phyloP scores from a whole-genome alignment of 2,329 filamentous ascomycete genomes.

The Colletotrichum truncatum region DNA sequence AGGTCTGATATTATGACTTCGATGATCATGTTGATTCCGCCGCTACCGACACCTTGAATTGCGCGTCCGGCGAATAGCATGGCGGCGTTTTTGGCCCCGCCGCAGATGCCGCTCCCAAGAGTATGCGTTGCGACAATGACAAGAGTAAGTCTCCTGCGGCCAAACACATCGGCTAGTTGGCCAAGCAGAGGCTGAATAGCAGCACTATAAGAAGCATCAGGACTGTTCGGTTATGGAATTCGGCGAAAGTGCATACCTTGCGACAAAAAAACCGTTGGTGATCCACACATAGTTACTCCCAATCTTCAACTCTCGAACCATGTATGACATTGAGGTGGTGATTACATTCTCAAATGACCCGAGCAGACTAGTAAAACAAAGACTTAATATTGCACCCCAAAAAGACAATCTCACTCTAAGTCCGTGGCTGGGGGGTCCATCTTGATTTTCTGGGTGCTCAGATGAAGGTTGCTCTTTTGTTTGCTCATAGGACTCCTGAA shows the following conservation, averaged over 20 bases:
- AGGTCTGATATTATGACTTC: slow-evolving; percentile 53
- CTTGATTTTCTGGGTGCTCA: too few species aligned
- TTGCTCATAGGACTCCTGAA: too few species aligned
- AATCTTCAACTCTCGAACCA: slow-evolving; percentile 32
- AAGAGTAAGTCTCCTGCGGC: slow-evolving; percentile 53
- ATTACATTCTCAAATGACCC: slow-evolving; percentile 34
- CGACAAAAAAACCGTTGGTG: slow-evolving; percentile 35
- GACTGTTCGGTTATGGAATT: neutral
- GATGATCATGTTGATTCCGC: slow-evolving; percentile 44
- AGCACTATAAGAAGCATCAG: slow-evolving; percentile 23
- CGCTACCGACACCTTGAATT: slow-evolving; percentile 57
- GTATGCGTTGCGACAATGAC: slow-evolving; percentile 54
- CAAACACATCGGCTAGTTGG: slow-evolving; percentile 62
- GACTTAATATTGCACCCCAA: slow-evolving; percentile 37
- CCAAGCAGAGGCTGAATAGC: slow-evolving; percentile 60
- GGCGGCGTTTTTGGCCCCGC: slow-evolving; percentile 50
- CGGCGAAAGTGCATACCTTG: slow-evolving; percentile 24
- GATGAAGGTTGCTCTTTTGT: too few species aligned
- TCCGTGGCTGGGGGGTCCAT: too few species aligned
- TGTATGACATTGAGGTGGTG: slow-evolving; percentile 37
- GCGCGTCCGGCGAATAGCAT: slow-evolving; percentile 59
- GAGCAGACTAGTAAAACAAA: slow-evolving; percentile 34
- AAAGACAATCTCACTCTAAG: too few species aligned
- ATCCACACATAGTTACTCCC: slow-evolving; percentile 37
- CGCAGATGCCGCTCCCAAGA: slow-evolving; percentile 62